These are phyloP conservation scores for Annulohypoxylon moriforme DNA, from an alignment of 495 filamentous ascomycete genomes.

Conservation along the genomic window DNA sequence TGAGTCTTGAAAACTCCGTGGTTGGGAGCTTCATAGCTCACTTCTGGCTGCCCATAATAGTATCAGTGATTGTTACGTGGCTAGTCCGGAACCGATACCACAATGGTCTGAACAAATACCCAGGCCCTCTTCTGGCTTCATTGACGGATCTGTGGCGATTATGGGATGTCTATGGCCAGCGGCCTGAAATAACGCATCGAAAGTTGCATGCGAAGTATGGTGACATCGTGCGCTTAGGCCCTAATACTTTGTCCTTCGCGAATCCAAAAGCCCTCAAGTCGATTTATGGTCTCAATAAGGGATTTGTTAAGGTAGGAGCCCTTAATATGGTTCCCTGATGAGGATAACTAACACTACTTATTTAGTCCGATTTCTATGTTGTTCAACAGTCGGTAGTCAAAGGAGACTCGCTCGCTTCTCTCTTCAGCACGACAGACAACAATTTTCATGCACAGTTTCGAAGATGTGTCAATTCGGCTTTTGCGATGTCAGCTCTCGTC, in stretches of 20 bases:
- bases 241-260: conserved; percentile 73
- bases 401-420: conserved; percentile 71
- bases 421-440: conserved; percentile 84
- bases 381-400: conserved; percentile 74
- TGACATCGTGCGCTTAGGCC: conserved; percentile 75
- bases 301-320: conserved; percentile 74
- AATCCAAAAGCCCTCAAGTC: conserved; percentile 74
- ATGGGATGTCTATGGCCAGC: conserved; percentile 69
- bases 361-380: conserved; percentile 75
- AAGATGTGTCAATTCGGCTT: conserved; percentile 75
- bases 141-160: conserved; percentile 79
- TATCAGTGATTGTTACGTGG: conserved; percentile 51
- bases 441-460: conserved; percentile 77
- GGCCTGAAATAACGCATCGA: conserved; percentile 73
- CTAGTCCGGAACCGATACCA: conserved; percentile 68
- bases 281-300: conserved; percentile 86
- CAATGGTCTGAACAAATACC: conserved; percentile 71
- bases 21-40: conserved; percentile 53
- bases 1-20: conserved; percentile 37
- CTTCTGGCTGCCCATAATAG: conserved; percentile 61
- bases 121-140: conserved; percentile 73
- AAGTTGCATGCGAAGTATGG: conserved; percentile 76
- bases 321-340: conserved; percentile 6
- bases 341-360: conserved; percentile 33
- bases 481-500: conserved; percentile 76